These are phyloP conservation scores for Abortiporus biennis DNA, from an alignment of 1,284 basidiomycete genomes.

Conservation along the genomic window DNA sequence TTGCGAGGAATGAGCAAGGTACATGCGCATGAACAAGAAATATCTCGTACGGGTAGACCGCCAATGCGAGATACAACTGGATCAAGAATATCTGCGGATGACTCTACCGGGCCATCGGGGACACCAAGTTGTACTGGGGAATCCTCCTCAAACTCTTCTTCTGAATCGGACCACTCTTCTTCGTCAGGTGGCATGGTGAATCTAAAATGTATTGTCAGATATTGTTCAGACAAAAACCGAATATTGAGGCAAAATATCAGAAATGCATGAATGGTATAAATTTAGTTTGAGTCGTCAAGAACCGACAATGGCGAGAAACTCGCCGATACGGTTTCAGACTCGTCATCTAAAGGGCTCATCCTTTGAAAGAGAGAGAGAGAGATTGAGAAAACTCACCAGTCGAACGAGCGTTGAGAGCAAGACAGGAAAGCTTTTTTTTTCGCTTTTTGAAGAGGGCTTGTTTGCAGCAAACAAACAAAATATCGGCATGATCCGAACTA, in stretches of 20 bases:
- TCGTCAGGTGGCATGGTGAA: slow-evolving; percentile 32
- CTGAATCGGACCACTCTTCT: slow-evolving; percentile 73
- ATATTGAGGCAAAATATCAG: slow-evolving; percentile 44
- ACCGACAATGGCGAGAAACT: slow-evolving; percentile 51
- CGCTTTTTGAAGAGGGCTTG: too few relatives aligned
- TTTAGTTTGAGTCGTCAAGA: slow-evolving; percentile 58
- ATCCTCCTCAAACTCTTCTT: slow-evolving; percentile 46
- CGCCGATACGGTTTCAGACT: slow-evolving; percentile 61
- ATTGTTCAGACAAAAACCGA: slow-evolving; percentile 1
- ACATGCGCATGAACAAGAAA: slow-evolving; percentile 33
- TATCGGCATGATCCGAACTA: too few relatives aligned
- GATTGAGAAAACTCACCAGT: slow-evolving; percentile 6
- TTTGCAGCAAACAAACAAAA: too few relatives aligned
- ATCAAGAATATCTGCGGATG: slow-evolving; percentile 53
- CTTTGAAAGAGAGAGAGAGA: slow-evolving; percentile 11
- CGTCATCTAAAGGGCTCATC: slow-evolving; percentile 86
- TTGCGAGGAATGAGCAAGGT: slow-evolving; percentile 30
- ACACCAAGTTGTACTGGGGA: slow-evolving; percentile 71
- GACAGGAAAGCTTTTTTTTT: background rate
- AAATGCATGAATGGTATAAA: slow-evolving; percentile 86
- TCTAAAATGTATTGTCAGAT: background rate
- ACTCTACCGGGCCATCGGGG: slow-evolving; percentile 63
- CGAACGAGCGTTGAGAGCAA: background rate
- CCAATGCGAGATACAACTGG: slow-evolving; percentile 81
- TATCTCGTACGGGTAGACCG: slow-evolving; percentile 74